Conservation (phyloP, 1,139 yeast genomes). For the Blastobotrys proliferans region DNA sequence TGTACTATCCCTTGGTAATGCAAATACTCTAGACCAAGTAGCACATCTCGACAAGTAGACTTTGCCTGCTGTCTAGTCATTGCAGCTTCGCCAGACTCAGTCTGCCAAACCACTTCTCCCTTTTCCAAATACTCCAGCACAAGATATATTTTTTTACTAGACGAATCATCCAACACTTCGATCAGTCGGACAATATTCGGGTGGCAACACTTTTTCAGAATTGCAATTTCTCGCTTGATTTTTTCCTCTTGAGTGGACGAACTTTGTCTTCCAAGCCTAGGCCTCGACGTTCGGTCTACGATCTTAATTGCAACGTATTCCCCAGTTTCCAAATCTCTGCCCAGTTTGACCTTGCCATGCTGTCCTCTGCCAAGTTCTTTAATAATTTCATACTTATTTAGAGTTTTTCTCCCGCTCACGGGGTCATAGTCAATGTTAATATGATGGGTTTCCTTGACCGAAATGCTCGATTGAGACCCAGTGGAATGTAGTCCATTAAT, state of each 20-base stretch:
- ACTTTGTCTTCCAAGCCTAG: constrained; percentile 46
- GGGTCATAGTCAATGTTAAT: constrained; percentile 89
- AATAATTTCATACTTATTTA: constrained; percentile 87
- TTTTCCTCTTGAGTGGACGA: constrained; percentile 58
- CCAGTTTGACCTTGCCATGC: constrained; percentile 95
- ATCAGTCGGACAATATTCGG: constrained; percentile 82
- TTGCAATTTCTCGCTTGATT: constrained; percentile 87
- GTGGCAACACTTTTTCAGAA: constrained; percentile 90
- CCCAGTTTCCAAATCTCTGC: constrained; percentile 63
- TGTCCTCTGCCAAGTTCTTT: constrained; percentile 92
- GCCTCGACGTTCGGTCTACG: constrained; percentile 71
- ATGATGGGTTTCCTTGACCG: constrained; percentile 78
- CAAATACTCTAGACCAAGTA: constrained; percentile 85
- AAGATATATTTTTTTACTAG: constrained; percentile 79
- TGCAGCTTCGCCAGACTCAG: constrained; percentile 40
- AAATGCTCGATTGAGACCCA: constrained; percentile 15
- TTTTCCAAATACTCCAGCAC: constrained; percentile 88
- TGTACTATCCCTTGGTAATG: constrained; percentile 94
- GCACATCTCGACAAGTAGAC: constrained; percentile 63
- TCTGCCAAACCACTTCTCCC: constrained; percentile 87
- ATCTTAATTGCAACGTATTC: constrained; percentile 90
- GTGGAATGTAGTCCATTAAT: constrained; percentile 1
- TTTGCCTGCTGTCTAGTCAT: constrained; percentile 27
- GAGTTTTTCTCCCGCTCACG: constrained; percentile 70
- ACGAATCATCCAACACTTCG: constrained; percentile 87